Base-by-base conservation (phyloP, 805 yeast genomes). In the Candida tibetensis region DNA sequence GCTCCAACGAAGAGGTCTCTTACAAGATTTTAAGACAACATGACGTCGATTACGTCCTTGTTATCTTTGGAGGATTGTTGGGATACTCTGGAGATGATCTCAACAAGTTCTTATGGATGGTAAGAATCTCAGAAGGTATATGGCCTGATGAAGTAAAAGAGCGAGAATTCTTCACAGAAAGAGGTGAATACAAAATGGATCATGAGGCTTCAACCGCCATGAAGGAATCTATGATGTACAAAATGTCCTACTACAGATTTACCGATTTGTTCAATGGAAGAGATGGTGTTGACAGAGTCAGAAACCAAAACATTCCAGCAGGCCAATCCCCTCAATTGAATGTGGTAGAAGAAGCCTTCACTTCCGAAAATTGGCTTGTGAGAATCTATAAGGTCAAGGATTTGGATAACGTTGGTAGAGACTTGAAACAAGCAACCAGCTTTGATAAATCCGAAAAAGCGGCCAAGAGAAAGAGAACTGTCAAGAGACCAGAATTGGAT, bases 111-210 rank as follows among this genome's bases (percentile, higher is more conserved):
- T 65, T 93, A 57, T 95, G 99, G 99, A 93, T 93, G 99, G 89
- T 93, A 19, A 79, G 99, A 62, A 93, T 93, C 49, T 78, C 96
- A n/a, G 96, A 93, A 65, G 99, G 99, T 38, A 87, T 93, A 43
- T 93, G 99, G 99, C 99, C 99, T 1, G 97, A 93, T n/a, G 98
- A 93, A 58, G 81, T 93, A 42, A 76, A 72, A 49, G 99, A 93
- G 67, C 72, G 93, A 46, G 76, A 81, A 48, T 93, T 69, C 66
- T 93, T 90, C 74, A 85, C 90, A 16, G 77, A 78, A 4, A 66
- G 78, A 39, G 97, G 98, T 45, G 96, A 89, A 62, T 93, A 88
- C 62, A 80, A 81, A 53, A 83, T 93, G 38, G 98, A 93, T 60
- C 79, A 75, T 40, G 67, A 67, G 23, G 98, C 98, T 12, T 69